Evolutionary conservation across 371 early-diverging fungal genomes (phyloP), one percentile per base, ranked within the genome.

Genomic region (Mortierella sp.): DNA sequence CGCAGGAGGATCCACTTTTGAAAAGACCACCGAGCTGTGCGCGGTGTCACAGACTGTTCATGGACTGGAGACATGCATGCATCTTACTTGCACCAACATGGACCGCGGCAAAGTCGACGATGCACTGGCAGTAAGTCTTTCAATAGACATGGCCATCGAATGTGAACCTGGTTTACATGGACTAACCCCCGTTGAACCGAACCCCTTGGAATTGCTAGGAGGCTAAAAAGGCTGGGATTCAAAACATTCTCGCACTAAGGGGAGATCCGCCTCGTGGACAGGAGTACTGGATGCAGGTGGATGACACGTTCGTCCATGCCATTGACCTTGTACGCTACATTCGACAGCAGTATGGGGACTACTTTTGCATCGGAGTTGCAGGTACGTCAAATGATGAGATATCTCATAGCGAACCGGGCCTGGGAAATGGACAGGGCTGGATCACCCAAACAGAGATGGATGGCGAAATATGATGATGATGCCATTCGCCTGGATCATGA

Each of bases 61-160:
- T 54, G 96, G 95, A 2, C 81, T 97, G 14, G 94, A 96, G 62
- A 91, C 96, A 0, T 88, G 92, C 66, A 94, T 98, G 95, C 98
- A 98, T 77, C 80, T 98, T 70, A 97, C 98, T 0, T 97, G 97
- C 77, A 97, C 98, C 60, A 98, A 98, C 81, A 96, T 97, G 95
- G 93, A 91, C 41, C 83, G 86, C n/a, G 87, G 81, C 40, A 92
- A 87, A 63, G 83, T 98, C 34, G 96, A 97, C 67, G 65, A 78
- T 25, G 97, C 96, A 0, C 81, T 98, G 46, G 68, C 82, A 72
- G 88, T 88, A 76, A 60, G 65, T 49, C 22, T 17, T 5, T 10
- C 4, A 21, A 47, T 34, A 24, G 34, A 48, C 17, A 27, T 16
- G 6, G 22, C 14, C 25, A 4, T 28, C 14, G 16, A 41, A 9